These are phyloP conservation scores for Pisolithus marmoratus DNA, from an alignment of 768 basidiomycete genomes.

Conservation along the genomic window DNA sequence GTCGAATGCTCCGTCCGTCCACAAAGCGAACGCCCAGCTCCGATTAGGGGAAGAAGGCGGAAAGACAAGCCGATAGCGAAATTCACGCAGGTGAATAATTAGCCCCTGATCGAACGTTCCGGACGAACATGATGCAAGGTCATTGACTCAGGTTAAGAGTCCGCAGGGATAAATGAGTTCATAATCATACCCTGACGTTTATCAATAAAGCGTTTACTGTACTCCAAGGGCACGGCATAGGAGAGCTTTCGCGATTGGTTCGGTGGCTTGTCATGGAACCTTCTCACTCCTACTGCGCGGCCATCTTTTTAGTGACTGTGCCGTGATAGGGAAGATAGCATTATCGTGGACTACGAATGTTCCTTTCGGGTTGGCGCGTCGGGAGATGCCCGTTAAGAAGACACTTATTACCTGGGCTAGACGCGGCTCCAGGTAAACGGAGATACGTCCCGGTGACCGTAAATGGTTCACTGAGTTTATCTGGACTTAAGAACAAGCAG, in stretches of 20 bases:
- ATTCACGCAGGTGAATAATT: neutral
- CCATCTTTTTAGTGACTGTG: neutral
- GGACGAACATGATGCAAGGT: neutral
- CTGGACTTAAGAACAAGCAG: neutral
- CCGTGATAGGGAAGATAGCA: neutral
- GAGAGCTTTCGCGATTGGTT: slow-evolving; percentile 1
- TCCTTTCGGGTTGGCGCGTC: neutral
- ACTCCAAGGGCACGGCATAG: too few relatives aligned
- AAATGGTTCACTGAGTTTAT: neutral
- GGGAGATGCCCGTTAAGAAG: neutral
- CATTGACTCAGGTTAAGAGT: neutral
- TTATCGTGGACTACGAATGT: neutral
- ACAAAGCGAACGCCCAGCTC: neutral
- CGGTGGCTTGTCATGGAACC: neutral
- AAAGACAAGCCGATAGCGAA: neutral
- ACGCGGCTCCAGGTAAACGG: too few relatives aligned
- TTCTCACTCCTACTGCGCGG: neutral
- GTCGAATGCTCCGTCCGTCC: neutral
- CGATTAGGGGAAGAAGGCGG: neutral
- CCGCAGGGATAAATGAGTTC: neutral
- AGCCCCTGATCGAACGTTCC: neutral
- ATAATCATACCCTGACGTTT: neutral
- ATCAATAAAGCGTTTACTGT: too few relatives aligned
- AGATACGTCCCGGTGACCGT: neutral
- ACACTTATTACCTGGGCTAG: too few relatives aligned